Conservation (phyloP, 164 flowering plant genomes). For the Litsea cubeba region DNA sequence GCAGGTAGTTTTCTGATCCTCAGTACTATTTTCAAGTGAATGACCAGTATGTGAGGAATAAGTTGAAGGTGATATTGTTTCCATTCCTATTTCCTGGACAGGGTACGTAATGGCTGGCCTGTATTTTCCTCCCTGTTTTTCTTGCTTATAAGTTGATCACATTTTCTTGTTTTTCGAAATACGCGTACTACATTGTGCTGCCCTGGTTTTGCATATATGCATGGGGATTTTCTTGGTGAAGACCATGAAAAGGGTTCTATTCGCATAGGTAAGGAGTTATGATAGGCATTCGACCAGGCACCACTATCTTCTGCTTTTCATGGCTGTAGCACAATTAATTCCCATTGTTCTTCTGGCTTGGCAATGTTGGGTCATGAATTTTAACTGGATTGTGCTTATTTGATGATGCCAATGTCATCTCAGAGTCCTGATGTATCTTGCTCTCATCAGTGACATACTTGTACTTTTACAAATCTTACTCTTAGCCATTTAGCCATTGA, state of each 20-base stretch:
- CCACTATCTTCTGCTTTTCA: conserved; percentile 35
- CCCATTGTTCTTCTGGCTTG: conserved; percentile 44
- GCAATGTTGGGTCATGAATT: conserved; percentile 25
- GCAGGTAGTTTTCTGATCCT: conserved; percentile 66
- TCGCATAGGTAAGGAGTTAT: conserved; percentile 34
- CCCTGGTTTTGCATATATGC: conserved; percentile 38
- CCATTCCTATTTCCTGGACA: too few relatives aligned
- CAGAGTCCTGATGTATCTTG: too few relatives aligned
- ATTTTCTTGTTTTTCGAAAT: conserved; percentile 18
- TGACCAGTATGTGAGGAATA: conserved; percentile 37
- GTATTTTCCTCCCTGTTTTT: too few relatives aligned
- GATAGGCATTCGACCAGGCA: conserved; percentile 29
- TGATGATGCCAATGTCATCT: too few relatives aligned
- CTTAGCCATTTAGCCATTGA: too few relatives aligned
- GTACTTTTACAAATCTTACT: too few relatives aligned
- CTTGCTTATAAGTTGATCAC: too few relatives aligned
- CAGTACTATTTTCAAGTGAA: conserved; percentile 82
- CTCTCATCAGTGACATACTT: too few relatives aligned
- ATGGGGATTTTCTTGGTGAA: conserved; percentile 43
- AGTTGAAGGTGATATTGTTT: too few relatives aligned
- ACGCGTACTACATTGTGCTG: conserved; percentile 30
- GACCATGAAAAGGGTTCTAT: conserved; percentile 40
- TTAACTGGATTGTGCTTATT: neutral
- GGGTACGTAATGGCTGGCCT: too few relatives aligned
- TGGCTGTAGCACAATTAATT: conserved; percentile 46